A percentile compares a stretch with the other conserved stretches of the same genome.
These are phyloP conservation scores for Suillus fuscotomentosus DNA, from an alignment of 768 basidiomycete genomes.

Conservation along the genomic window DNA sequence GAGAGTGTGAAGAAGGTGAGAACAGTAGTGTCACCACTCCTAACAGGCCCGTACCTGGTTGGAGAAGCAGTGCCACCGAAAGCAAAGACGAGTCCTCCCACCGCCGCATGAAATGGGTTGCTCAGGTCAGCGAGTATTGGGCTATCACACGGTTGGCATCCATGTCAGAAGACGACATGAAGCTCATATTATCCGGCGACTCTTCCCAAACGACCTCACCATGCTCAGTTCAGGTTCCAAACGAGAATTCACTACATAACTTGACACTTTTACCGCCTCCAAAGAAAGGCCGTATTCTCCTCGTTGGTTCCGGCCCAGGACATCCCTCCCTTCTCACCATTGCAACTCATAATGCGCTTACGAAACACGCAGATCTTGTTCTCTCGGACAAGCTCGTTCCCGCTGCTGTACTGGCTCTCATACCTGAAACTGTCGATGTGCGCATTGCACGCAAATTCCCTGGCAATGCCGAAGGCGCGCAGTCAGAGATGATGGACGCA, in stretches of 20 bases:
- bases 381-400: constrained; percentile 98
- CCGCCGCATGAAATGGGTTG: constrained; percentile 88
- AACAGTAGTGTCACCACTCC: constrained; percentile 57
- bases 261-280: constrained; percentile 18
- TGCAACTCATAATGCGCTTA: constrained; percentile 80
- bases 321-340: constrained; percentile 90
- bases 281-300: constrained; percentile 68
- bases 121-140: constrained; percentile 97
- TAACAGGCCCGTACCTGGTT: constrained; percentile 65
- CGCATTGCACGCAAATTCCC: constrained; percentile 97
- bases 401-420: constrained; percentile 77
- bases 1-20: constrained; percentile 48
- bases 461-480: constrained; percentile 94
- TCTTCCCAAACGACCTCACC: not conserved
- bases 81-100: constrained; percentile 44
- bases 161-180: constrained; percentile 69
- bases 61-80: constrained; percentile 32
- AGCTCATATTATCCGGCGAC: constrained; percentile 41
- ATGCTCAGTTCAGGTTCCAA: constrained; percentile 26
- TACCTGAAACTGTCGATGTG: constrained; percentile 69
- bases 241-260: constrained; percentile 30
- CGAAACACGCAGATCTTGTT: constrained; percentile 78
- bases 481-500: constrained; percentile 91
- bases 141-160: constrained; percentile 72
- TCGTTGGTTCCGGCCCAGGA: constrained; percentile 94